phyloP scores from a whole-genome alignment of 805 yeast genomes.

The Huiozyma sinensis region DNA sequence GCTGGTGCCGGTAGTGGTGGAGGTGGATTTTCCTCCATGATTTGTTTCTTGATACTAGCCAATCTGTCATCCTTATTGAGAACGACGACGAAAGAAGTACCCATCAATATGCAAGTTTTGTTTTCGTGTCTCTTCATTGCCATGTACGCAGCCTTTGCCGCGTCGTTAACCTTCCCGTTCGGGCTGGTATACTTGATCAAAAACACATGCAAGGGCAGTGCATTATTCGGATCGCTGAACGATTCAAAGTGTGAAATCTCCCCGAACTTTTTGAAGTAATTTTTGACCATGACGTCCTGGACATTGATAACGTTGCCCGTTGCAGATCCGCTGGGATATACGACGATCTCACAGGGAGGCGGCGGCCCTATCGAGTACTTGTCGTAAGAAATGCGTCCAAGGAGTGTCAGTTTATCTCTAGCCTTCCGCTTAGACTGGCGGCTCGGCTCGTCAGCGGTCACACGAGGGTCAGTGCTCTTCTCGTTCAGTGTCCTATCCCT shows the following conservation, averaged over 20 bases:
- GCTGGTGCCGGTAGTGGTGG: too few species aligned
- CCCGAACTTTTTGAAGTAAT: slow-evolving; percentile 55
- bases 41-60: slow-evolving; percentile 24
- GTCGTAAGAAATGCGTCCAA: slow-evolving; percentile 41
- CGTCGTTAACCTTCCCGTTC: slow-evolving; percentile 38
- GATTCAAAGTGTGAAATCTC: slow-evolving; percentile 47
- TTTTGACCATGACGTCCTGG: slow-evolving; percentile 26
- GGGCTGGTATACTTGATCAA: slow-evolving; percentile 50
- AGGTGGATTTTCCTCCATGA: slow-evolving; percentile 23
- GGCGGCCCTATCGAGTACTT: slow-evolving; percentile 63
- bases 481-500: slow-evolving; percentile 13
- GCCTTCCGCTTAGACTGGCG: slow-evolving; percentile 8
- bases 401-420: slow-evolving; percentile 7
- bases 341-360: slow-evolving; percentile 59
- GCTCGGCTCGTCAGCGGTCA: neutral
- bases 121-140: slow-evolving; percentile 35
- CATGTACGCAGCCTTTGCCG: slow-evolving; percentile 36
- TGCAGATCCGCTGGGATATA: slow-evolving; percentile 37
- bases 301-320: slow-evolving; percentile 5
- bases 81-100: slow-evolving; percentile 37
- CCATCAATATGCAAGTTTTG: slow-evolving; percentile 41
- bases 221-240: slow-evolving; percentile 61
- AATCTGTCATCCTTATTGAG: slow-evolving; percentile 36
- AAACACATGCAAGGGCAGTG: slow-evolving; percentile 69
- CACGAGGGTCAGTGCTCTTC: slow-evolving; percentile 21